phyloP scores from a whole-genome alignment of 2,329 filamentous ascomycete genomes.

The Coniochaeta sp. region DNA sequence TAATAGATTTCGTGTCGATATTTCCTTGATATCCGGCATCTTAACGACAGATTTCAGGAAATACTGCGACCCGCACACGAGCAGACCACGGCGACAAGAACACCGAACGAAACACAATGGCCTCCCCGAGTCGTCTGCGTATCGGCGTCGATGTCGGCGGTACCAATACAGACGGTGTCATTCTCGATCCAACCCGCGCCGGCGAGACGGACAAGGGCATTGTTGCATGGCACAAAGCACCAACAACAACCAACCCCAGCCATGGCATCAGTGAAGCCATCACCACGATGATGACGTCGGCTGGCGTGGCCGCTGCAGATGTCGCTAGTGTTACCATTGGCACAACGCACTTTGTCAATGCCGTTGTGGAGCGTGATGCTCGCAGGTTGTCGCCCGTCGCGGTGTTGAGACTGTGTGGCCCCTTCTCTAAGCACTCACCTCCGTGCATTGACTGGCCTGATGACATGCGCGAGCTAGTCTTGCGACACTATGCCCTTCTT shows the following conservation, averaged over 20 bases:
- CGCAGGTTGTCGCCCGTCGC: slow-evolving; percentile 41
- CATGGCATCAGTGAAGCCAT: slow-evolving; percentile 38
- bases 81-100: background rate
- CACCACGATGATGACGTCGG: slow-evolving; percentile 30
- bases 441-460: slow-evolving; percentile 47
- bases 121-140: slow-evolving; percentile 17
- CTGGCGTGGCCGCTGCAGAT: slow-evolving; percentile 27
- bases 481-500: slow-evolving; percentile 36
- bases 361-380: slow-evolving; percentile 45
- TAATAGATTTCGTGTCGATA: background rate
- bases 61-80: background rate
- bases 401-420: slow-evolving; percentile 46
- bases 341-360: slow-evolving; percentile 53
- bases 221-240: slow-evolving; percentile 40
- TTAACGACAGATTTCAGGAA: background rate
- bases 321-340: slow-evolving; percentile 42
- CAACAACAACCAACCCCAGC: slow-evolving; percentile 40
- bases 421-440: slow-evolving; percentile 42
- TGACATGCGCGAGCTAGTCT: slow-evolving; percentile 38
- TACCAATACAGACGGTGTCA: slow-evolving; percentile 47
- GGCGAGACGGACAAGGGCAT: slow-evolving; percentile 32
- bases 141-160: slow-evolving; percentile 41
- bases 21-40: background rate
- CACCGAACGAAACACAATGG: background rate
- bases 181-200: slow-evolving; percentile 34